Evolutionary conservation across 2,329 filamentous ascomycete species (phyloP), one percentile per base, ranked within the genome.

Genomic region (Fusarium annulatum): DNA sequence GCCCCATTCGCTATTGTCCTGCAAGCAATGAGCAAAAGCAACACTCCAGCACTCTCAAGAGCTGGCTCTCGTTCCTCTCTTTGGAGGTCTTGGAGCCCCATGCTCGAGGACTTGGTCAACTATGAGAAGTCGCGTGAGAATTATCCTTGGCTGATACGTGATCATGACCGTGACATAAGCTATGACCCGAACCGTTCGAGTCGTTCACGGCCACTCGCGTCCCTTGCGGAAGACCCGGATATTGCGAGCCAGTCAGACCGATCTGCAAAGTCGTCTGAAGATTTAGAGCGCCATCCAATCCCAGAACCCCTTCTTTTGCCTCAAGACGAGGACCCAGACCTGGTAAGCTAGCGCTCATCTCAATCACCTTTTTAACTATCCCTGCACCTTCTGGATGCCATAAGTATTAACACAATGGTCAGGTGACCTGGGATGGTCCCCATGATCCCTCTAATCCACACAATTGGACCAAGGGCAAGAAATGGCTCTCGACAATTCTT

Each of bases 381-480:
- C 21, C 46, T 23, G 21, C 21, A 3, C 21, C 10, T 18, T 18
- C 33, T 14, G 15, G 15, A 10, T 16, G 1, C 8, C n/a, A 23
- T 18, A 19, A 14, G 16, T 3, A 34, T 15, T 51, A n/a, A 51
- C n/a, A 19, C 30, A 23, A 23, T 10, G 4, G 3, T 12, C 66
- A 83, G 82, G 79, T 84, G 14, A 81, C 79, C 28, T 84, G 87
- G 87, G 80, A 84, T 58, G 84, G 85, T 0, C 81, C 83, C 7
- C 80, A 87, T 23, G 83, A 85, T 62, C 82, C 81, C 5, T 67
- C 56, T 7, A 83, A 84, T 62, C 83, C 83, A 4, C 76, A 79
- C 55, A 89, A 90, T 74, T 90, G 88, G 87, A 75, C 72, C 4
- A 75, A 69, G 21, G 45, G 69, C 41, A 77, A 78, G 69, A 83